Conservation (phyloP, 805 yeast species). For the Starmerella apis region DNA sequence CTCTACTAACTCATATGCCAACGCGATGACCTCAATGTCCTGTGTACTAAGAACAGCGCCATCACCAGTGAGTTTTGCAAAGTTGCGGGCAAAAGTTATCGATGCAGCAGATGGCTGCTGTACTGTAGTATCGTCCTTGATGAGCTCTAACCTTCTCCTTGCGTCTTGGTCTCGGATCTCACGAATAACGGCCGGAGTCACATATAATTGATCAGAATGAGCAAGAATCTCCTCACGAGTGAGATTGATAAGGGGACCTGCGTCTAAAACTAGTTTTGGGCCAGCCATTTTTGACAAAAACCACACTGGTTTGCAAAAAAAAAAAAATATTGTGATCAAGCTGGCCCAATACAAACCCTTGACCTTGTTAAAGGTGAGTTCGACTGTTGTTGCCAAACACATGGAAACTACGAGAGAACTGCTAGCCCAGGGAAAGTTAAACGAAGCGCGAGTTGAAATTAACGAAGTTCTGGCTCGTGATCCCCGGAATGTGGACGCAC, state of each 20-base stretch:
- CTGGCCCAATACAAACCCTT: not conserved
- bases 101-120: constrained; percentile 67
- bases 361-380: not conserved
- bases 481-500: constrained; percentile 15
- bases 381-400: too few species aligned
- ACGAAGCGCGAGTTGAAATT: constrained; percentile 13
- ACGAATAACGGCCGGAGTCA: constrained; percentile 82
- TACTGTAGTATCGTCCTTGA: constrained; percentile 62
- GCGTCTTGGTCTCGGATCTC: constrained; percentile 84
- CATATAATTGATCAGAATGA: constrained; percentile 61
- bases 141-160: constrained; percentile 62
- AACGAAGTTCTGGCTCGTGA: constrained; percentile 8
- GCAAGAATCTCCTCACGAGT: constrained; percentile 61
- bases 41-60: constrained; percentile 74
- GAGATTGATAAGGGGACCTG: constrained; percentile 87
- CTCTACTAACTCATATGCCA: constrained; percentile 61
- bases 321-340: not conserved
- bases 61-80: constrained; percentile 87
- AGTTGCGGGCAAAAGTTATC: constrained; percentile 56
- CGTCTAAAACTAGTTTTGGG: constrained; percentile 70
- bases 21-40: constrained; percentile 85
- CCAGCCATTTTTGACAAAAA: constrained; percentile 17
- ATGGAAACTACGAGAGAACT: constrained; percentile 11
- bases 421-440: constrained; percentile 12
- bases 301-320: not conserved